Evolutionary conservation across 2,329 filamentous ascomycete genomes (phyloP).

Genomic region (Teratosphaeria nubilosa): DNA sequence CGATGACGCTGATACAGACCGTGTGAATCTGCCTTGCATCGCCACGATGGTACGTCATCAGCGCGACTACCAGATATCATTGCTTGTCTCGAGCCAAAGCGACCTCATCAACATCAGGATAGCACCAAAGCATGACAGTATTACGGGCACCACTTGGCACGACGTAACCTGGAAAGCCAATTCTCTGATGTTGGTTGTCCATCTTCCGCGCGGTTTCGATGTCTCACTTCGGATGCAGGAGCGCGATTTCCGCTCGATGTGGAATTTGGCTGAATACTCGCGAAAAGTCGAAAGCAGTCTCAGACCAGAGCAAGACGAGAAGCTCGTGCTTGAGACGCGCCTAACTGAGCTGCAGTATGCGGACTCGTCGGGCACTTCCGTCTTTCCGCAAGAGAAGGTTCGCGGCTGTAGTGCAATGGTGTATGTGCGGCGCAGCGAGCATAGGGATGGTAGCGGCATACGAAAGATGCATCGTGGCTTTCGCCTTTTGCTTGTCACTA

Average conservation of each 20-base stretch:
- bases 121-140: slow-evolving; percentile 39
- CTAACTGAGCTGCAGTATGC: slow-evolving; percentile 72
- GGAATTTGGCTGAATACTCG: slow-evolving; percentile 78
- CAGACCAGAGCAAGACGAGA: slow-evolving; percentile 59
- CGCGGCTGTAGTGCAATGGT: slow-evolving; percentile 61
- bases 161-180: slow-evolving; percentile 71
- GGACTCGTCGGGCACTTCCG: slow-evolving; percentile 58
- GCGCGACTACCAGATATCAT: slow-evolving; percentile 58
- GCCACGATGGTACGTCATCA: slow-evolving; percentile 64
- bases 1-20: slow-evolving; percentile 56
- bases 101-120: slow-evolving; percentile 66
- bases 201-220: slow-evolving; percentile 65
- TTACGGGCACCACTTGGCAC: slow-evolving; percentile 64
- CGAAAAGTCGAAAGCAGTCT: slow-evolving; percentile 64
- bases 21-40: slow-evolving; percentile 61
- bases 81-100: slow-evolving; percentile 70
- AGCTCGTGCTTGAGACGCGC: slow-evolving; percentile 56
- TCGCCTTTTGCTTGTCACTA: slow-evolving; percentile 67
- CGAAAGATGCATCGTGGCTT: slow-evolving; percentile 69
- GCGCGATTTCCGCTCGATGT: slow-evolving; percentile 67
- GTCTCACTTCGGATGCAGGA: slow-evolving; percentile 62
- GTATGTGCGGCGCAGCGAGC: slow-evolving; percentile 60
- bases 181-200: slow-evolving; percentile 54
- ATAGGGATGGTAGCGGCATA: slow-evolving; percentile 61
- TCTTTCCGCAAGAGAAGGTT: slow-evolving; percentile 67